Base-by-base conservation (phyloP, 116 monocot species). In the Trichopus zeylanicus region DNA sequence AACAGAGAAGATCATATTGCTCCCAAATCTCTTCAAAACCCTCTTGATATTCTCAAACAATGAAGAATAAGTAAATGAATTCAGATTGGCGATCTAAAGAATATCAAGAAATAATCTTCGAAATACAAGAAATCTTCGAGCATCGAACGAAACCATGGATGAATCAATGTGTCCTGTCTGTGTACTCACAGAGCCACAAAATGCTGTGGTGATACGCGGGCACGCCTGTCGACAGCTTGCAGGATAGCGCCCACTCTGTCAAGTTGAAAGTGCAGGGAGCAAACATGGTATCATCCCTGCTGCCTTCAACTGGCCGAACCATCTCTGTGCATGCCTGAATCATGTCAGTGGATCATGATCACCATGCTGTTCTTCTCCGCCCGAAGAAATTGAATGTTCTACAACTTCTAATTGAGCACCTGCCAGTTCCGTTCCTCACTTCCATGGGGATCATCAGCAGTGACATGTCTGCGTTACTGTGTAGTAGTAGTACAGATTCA, bases 1-100 rank as follows among this genome's bases (percentile, higher is more conserved):
- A n/a, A n/a, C n/a, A n/a, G n/a, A n/a, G 73, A 85, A 77, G 47
- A 85, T 73, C 47, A 84, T 84, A 42, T 84, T 84, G 39, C 84
- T 84, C 3, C 26, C 74, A 42, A 66, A 78, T 31, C 52, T 25
- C 61, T 70, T 76, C 56, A 73, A 37, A 13, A 56, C 66, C 15
- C 60, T 67, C n/a, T 18, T 63, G n/a, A 74, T 71, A 33, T 75
- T 38, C 74, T 70, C 13, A 4, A 29, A 35, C 55, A 52, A 34
- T n/a, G 7, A 33, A 10, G 3, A 66, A n/a, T n/a, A n/a, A n/a
- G n/a, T n/a, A n/a, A n/a, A n/a, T n/a, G n/a, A n/a, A n/a, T n/a
- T n/a, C n/a, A n/a, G n/a, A n/a, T n/a, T n/a, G n/a, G n/a, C n/a
- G n/a, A n/a, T n/a, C n/a, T n/a, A n/a, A n/a, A n/a, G n/a, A n/a